phyloP scores from a whole-genome alignment of 2,329 filamentous ascomycete species.

The Arachnopeziza araneosa region DNA sequence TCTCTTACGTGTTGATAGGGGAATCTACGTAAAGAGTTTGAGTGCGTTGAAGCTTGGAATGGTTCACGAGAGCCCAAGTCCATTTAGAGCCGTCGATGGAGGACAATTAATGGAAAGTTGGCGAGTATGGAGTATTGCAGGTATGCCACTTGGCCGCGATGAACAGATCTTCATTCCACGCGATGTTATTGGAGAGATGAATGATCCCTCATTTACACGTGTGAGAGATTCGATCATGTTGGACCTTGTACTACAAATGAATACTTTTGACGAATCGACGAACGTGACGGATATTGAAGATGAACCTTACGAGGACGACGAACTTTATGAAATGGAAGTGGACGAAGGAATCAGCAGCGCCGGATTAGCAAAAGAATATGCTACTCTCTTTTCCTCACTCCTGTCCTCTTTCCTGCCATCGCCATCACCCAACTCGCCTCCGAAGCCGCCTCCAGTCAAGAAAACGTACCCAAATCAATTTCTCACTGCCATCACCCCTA shows the following conservation, averaged over 20 bases:
- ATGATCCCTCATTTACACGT: conserved; percentile 79
- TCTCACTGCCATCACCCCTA: conserved; percentile 44
- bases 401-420: conserved; percentile 45
- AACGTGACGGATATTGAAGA: conserved; percentile 6
- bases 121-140: conserved; percentile 75
- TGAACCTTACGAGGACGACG: conserved; percentile 9
- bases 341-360: conserved; percentile 14
- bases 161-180: conserved; percentile 79
- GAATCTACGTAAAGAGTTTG: conserved; percentile 45
- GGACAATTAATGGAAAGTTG: conserved; percentile 45
- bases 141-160: conserved; percentile 75
- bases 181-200: conserved; percentile 68
- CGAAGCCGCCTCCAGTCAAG: conserved; percentile 29
- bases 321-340: conserved; percentile 10
- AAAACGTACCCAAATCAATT: conserved; percentile 27
- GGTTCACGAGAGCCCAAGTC: conserved; percentile 52
- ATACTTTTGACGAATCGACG: conserved; percentile 20
- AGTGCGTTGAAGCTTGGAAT: conserved; percentile 60
- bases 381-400: conserved; percentile 39
- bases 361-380: conserved; percentile 29
- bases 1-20: conserved; percentile 41
- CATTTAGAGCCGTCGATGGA: conserved; percentile 28
- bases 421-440: conserved; percentile 34
- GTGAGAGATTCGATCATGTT: conserved; percentile 67
- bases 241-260: conserved; percentile 60